phyloP scores from a whole-genome alignment of 1,139 yeast genomes.

The Diutina sp. region DNA sequence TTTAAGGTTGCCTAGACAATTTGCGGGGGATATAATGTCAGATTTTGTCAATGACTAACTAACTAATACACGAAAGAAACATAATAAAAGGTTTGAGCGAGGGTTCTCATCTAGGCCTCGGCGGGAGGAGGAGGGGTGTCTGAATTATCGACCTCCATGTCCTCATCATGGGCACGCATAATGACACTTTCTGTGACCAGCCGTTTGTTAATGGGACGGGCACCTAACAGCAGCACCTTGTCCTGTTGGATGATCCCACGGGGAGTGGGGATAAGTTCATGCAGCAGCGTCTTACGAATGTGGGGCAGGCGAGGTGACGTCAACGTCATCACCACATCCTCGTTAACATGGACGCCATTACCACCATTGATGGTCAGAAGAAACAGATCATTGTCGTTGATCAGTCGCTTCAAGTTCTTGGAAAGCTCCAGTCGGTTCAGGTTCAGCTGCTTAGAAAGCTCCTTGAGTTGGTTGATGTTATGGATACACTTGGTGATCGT shows the following conservation, averaged over 20 bases:
- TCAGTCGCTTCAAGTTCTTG: slow-evolving; percentile 21
- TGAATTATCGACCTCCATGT: not conserved
- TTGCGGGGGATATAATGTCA: not conserved
- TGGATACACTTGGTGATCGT: slow-evolving; percentile 78
- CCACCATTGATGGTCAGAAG: not conserved
- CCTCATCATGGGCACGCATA: not conserved
- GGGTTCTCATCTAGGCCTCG: not conserved
- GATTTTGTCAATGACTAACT: not conserved
- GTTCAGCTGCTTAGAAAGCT: slow-evolving; percentile 36
- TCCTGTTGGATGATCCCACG: not conserved
- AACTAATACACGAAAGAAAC: not conserved
- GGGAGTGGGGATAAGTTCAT: not conserved
- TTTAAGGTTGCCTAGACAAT: not conserved
- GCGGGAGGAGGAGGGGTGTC: not conserved
- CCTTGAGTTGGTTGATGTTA: slow-evolving; percentile 46
- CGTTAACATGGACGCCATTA: not conserved
- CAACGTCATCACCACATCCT: not conserved
- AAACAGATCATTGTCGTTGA: not conserved
- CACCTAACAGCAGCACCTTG: not conserved
- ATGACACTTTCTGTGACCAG: slow-evolving; percentile 1
- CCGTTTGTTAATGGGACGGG: not conserved
- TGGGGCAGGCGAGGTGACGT: not conserved
- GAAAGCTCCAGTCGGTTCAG: slow-evolving; percentile 37
- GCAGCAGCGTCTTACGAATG: slow-evolving; percentile 2
- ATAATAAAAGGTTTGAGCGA: too few species aligned